Base-by-base conservation (phyloP, 495 filamentous ascomycete species). In the Articulospora tetracladia region DNA sequence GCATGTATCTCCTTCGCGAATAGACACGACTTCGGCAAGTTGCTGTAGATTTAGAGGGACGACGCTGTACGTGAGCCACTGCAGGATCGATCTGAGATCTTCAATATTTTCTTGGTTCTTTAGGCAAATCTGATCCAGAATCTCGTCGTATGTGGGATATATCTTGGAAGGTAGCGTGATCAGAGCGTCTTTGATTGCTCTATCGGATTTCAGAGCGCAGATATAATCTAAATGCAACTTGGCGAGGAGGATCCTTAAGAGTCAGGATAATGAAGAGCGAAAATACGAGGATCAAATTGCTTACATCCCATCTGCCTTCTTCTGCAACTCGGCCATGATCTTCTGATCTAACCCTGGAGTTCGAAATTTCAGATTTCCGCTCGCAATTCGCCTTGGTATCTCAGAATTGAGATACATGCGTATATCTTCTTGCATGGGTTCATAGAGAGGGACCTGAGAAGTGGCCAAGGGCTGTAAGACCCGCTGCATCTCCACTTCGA, bases 281-380 rank as follows among this genome's bases (percentile, higher is more conserved):
- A 24, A 23, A 24, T 3, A 44, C 19, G 25, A 32, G 8, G n/a
- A n/a, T n/a, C n/a, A 6, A 23, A 57, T 20, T 1, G 51, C 59
- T 57, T 52, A 62, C 59, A 57, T 49, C 52, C 59, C 59, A 49
- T 57, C 53, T 8, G 58, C 50, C 25, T 57, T 36, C 8, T 28
- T 6, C 17, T 48, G 24, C 7, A 62, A 19, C 13, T 12, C 26
- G 13, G 53, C 23, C 8, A 51, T 26, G 24, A 62, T 57, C 25
- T 48, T n/a, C 12, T 36, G 19, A 13, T 50, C 39, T 12, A 62
- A 48, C 41, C 13, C 59, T 22, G 32, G 32, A 15, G 48, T n/a
- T 51, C 41, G 32, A 24, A 62, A 22, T 24, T 62, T 62, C n/a
- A 62, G 19, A 24, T 12, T 50, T 23, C 59, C 46, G 6, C 3